phyloP scores from a whole-genome alignment of 2,329 filamentous ascomycete species.

The Pseudocercospora eumusae region DNA sequence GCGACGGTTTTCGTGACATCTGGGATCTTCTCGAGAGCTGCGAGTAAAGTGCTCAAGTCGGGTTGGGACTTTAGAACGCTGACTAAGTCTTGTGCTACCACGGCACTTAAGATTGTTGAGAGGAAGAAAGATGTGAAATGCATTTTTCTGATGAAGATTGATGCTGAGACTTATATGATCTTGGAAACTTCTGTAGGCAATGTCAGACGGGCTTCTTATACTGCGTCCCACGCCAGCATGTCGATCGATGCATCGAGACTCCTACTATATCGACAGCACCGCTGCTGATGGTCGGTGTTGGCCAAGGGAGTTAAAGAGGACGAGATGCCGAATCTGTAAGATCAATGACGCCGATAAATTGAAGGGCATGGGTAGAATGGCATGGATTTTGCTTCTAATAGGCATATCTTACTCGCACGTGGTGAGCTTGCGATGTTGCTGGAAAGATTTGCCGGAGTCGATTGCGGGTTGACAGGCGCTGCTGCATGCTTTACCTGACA shows the following conservation, averaged over 20 bases:
- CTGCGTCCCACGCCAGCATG: not conserved
- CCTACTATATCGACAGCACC: not conserved
- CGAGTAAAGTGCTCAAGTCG: slow-evolving; percentile 23
- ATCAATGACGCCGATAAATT: slow-evolving; percentile 8
- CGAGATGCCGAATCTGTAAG: not conserved
- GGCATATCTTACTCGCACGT: not conserved
- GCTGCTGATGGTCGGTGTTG: not conserved
- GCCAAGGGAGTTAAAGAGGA: slow-evolving; percentile 3
- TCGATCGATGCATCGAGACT: slow-evolving; percentile 3
- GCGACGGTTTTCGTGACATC: slow-evolving; percentile 21
- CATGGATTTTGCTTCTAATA: not conserved
- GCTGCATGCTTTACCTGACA: not conserved
- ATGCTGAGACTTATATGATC: not conserved
- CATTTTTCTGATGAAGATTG: not conserved
- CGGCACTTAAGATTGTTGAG: slow-evolving; percentile 1
- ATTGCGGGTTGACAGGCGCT: not conserved
- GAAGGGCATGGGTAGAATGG: slow-evolving; percentile 7
- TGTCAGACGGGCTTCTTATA: slow-evolving; percentile 1
- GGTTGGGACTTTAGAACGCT: slow-evolving; percentile 18
- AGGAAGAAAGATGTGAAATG: not conserved
- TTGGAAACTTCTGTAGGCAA: too few relatives aligned
- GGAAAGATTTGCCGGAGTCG: not conserved
- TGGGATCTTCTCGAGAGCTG: slow-evolving; percentile 27
- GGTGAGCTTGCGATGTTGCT: not conserved
- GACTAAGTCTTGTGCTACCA: slow-evolving; percentile 21